Evolutionary conservation across 208 protist species (phyloP), one percentile per base, ranked within the genome.

Genomic region (Acanthamoeba healyi): DNA sequence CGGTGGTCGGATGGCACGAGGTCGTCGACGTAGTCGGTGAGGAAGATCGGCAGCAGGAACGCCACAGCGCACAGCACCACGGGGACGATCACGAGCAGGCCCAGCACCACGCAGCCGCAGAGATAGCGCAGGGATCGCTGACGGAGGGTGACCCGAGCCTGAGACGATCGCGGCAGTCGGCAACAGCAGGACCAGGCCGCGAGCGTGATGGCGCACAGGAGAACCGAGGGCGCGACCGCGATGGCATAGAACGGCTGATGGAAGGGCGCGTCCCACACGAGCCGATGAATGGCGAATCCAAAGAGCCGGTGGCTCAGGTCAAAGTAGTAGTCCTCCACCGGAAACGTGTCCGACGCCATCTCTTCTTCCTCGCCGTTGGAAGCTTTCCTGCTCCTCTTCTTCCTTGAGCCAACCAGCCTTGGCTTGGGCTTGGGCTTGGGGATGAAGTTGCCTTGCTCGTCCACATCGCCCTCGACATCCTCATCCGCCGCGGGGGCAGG

Each of bases 1-100:
- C 67, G 67, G 36, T 79, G 67, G 36, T 79, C 67, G 34, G 67
- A 79, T 2, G 67, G 67, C 67, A 79, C 67, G 36, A 79, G 67
- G 67, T 79, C 67, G 38, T 79, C 67, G 67, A 79, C 0, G 67
- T 79, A 79, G 67, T 44, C 67, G 19, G 67, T 34, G 22, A 79
- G n/a, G 32, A 79, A 19, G 38, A 79, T 46, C 22, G 67, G 67
- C 26, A 46, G 36, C 19, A 79, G 67, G 36, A 44, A 79, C 6
- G 26, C 67, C 6, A 19, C 67, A 9, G 36, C 67, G 36, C 67
- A 46, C 67, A 46, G 29, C 7, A 14, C 67, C 26, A 79, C 2
- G 34, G 36, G 14, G 2, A 79, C 14, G 4, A 36, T 6, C 22
- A 24, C 36, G 6, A 46, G 67, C 12, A 79, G n/a, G 5, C 6